Conservation (phyloP, 2,329 filamentous ascomycete genomes). For the Zalaria sp. region DNA sequence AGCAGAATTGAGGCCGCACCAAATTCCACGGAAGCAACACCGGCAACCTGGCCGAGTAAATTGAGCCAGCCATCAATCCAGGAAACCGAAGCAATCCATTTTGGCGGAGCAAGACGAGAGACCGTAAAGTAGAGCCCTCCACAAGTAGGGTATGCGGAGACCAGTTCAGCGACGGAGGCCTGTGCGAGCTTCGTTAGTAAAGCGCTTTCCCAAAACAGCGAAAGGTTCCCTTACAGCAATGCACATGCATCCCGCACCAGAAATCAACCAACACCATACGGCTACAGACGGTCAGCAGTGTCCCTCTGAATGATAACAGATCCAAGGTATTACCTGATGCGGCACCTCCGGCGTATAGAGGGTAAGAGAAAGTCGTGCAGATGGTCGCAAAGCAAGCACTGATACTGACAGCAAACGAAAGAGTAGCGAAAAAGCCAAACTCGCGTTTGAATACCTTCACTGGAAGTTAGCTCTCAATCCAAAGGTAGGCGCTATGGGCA, state of each 20-base stretch:
- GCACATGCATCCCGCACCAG: constrained; percentile 42
- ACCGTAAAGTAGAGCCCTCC: constrained; percentile 43
- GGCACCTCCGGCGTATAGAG: constrained; percentile 38
- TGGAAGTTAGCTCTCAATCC: not conserved
- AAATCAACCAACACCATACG: constrained; percentile 46
- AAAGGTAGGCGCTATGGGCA: not conserved
- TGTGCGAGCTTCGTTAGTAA: not conserved
- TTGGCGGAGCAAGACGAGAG: constrained; percentile 35
- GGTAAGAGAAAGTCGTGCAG: constrained; percentile 41
- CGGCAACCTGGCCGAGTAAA: constrained; percentile 36
- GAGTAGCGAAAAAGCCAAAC: constrained; percentile 43
- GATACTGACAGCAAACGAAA: constrained; percentile 45
- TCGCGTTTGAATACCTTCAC: constrained; percentile 36
- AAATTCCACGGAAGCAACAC: constrained; percentile 44
- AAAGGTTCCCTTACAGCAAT: constrained; percentile 22
- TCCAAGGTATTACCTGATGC: constrained; percentile 20
- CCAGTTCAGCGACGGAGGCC: constrained; percentile 40
- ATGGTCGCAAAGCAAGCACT: constrained; percentile 42
- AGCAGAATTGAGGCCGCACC: constrained; percentile 42
- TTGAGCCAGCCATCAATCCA: constrained; percentile 30
- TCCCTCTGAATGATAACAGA: not conserved
- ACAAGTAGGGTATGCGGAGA: constrained; percentile 44
- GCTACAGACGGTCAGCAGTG: constrained; percentile 13
- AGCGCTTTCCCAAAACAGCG: not conserved
- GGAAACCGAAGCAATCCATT: constrained; percentile 34